These are phyloP conservation scores for Sugiyamaella smithiae DNA, from an alignment of 805 yeast genomes.

Conservation along the genomic window DNA sequence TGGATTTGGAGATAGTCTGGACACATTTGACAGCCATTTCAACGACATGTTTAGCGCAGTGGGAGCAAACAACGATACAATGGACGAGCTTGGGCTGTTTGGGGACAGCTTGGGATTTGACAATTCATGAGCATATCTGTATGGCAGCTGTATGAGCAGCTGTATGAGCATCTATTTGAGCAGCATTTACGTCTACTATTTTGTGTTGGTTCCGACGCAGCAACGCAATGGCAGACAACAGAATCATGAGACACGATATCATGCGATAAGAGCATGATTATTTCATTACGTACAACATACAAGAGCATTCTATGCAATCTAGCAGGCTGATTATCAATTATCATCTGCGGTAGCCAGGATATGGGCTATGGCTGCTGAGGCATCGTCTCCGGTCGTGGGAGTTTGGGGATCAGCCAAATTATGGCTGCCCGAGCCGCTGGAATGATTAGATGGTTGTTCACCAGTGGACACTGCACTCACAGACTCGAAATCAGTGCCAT, in stretches of 20 bases:
- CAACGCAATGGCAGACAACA: too few species aligned
- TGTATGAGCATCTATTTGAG: too few species aligned
- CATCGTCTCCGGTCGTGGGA: background rate
- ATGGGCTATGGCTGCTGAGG: conserved; percentile 1
- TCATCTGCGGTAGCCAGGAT: background rate
- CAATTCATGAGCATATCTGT: background rate
- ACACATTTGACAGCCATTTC: conserved; percentile 20
- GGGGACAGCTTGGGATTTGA: conserved; percentile 28
- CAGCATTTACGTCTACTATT: too few species aligned
- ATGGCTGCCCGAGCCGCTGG: too few species aligned
- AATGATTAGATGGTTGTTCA: too few species aligned
- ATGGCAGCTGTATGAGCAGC: too few species aligned
- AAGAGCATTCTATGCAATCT: too few species aligned
- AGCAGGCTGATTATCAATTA: background rate
- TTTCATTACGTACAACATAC: background rate
- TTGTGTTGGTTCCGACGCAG: too few species aligned
- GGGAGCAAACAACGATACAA: background rate
- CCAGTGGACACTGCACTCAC: too few species aligned
- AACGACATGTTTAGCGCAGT: conserved; percentile 17
- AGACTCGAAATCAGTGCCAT: too few species aligned
- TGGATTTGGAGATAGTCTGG: background rate
- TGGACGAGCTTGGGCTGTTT: conserved; percentile 27
- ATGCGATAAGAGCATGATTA: background rate
- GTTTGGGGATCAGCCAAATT: background rate
- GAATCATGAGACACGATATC: too few species aligned